Evolutionary conservation across 129 eudicot species (phyloP).

Genomic region (Flaveria bidentis): DNA sequence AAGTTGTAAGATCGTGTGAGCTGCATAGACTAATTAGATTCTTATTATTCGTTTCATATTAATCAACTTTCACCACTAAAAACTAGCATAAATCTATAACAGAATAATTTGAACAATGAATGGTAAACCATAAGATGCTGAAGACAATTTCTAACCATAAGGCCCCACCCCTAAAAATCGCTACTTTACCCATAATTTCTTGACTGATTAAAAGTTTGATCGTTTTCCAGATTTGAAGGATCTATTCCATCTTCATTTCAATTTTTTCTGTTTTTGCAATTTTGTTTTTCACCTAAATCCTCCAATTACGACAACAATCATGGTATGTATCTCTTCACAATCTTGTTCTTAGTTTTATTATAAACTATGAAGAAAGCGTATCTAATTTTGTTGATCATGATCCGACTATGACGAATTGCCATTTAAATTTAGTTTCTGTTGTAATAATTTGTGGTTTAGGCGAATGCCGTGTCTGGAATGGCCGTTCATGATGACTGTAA

Average conservation of each 20-base stretch:
- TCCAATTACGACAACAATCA: conserved; percentile 37
- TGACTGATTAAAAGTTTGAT: conserved; percentile 27
- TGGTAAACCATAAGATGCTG: conserved; percentile 36
- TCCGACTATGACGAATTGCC: neutral
- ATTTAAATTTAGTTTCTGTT: neutral
- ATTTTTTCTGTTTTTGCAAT: conserved; percentile 23
- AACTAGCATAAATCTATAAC: neutral
- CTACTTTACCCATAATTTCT: conserved; percentile 27
- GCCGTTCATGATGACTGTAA: conserved; percentile 81
- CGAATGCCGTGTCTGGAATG: conserved; percentile 83
- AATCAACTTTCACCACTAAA: neutral
- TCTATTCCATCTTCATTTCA: conserved; percentile 31
- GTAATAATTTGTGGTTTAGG: conserved; percentile 47
- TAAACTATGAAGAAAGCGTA: neutral
- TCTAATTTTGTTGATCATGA: conserved; percentile 16
- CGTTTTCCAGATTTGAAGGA: conserved; percentile 49
- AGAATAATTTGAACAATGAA: conserved; percentile 15
- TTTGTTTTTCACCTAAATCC: conserved; percentile 22
- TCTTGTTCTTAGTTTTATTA: neutral
- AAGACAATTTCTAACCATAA: conserved; percentile 30
- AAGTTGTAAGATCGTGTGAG: too few relatives aligned
- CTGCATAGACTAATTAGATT: too few relatives aligned
- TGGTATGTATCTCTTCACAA: conserved; percentile 45
- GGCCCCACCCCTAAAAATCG: conserved; percentile 24
- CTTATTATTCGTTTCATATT: too few relatives aligned